Conservation (phyloP, 257 asterid genomes). For the Ligustrum vulgare region DNA sequence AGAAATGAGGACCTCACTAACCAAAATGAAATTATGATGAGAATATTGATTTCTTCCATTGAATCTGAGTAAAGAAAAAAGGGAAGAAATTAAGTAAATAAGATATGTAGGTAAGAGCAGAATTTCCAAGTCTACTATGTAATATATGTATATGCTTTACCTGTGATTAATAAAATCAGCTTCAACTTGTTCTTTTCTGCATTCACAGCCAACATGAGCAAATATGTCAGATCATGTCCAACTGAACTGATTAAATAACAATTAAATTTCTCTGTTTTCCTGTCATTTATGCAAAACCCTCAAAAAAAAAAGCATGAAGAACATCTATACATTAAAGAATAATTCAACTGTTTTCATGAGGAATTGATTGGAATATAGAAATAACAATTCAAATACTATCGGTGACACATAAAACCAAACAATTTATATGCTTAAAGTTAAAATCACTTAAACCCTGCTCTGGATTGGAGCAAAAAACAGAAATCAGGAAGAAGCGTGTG, state of each 20-base stretch:
- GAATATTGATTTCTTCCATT: background rate
- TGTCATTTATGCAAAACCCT: no score
- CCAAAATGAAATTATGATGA: no score
- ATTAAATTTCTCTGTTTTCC: no score
- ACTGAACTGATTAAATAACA: background rate
- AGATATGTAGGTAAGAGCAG: no score
- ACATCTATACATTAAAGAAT: no score
- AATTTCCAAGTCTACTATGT: background rate
- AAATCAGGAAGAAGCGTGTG: background rate
- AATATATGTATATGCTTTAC: slow-evolving; percentile 9
- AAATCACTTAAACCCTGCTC: no score
- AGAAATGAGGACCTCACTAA: background rate
- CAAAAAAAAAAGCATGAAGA: no score
- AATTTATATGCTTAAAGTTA: no score
- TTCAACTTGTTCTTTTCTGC: slow-evolving; percentile 23
- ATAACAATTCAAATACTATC: no score
- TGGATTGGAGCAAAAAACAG: no score
- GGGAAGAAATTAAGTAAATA: no score
- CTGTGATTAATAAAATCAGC: slow-evolving; percentile 20
- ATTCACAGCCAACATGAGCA: slow-evolving; percentile 16
- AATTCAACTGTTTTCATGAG: background rate
- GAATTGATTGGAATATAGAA: background rate
- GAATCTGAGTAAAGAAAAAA: no score
- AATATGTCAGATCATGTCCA: slow-evolving; percentile 2
- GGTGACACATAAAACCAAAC: background rate